phyloP scores from a whole-genome alignment of 495 filamentous ascomycete species.

The Podospora fimiseda region DNA sequence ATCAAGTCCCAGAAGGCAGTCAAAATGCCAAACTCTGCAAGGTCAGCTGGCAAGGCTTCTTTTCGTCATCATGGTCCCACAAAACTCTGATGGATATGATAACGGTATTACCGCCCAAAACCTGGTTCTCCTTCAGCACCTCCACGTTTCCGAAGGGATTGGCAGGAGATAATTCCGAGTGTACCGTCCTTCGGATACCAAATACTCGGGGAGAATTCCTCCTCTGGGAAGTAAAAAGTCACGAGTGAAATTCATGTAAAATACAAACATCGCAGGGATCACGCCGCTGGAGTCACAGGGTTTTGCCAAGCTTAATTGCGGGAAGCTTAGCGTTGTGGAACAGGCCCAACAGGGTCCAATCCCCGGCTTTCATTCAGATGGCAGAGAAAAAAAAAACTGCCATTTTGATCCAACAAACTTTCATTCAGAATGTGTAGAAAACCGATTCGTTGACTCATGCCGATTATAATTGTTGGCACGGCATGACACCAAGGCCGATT shows the following conservation, averaged over 20 bases:
- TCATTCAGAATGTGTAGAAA: too few relatives aligned
- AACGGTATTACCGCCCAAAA: slow-evolving; percentile 31
- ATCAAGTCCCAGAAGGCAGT: slow-evolving; percentile 52
- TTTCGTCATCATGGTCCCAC: slow-evolving; percentile 42
- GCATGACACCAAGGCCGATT: too few relatives aligned
- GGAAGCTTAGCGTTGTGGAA: too few relatives aligned
- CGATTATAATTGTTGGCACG: not conserved
- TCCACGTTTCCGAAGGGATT: slow-evolving; percentile 41
- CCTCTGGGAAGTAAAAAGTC: slow-evolving; percentile 47
- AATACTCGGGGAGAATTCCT: slow-evolving; percentile 42
- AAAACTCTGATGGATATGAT: slow-evolving; percentile 36
- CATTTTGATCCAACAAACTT: too few relatives aligned
- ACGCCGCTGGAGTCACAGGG: not conserved
- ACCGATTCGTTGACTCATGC: not conserved
- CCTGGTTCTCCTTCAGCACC: slow-evolving; percentile 46
- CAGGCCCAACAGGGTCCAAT: too few relatives aligned
- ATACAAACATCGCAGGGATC: not conserved
- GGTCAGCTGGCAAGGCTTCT: slow-evolving; percentile 49
- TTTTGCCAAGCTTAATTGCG: too few relatives aligned
- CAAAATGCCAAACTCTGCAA: slow-evolving; percentile 35
- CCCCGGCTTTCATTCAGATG: too few relatives aligned
- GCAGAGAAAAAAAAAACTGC: not conserved
- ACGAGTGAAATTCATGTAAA: slow-evolving; percentile 33
- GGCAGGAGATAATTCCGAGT: slow-evolving; percentile 36
- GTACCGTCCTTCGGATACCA: slow-evolving; percentile 42